These are phyloP conservation scores for Paracamarosporium sp. DNA, from an alignment of 2,329 filamentous ascomycete species.

Conservation along the genomic window DNA sequence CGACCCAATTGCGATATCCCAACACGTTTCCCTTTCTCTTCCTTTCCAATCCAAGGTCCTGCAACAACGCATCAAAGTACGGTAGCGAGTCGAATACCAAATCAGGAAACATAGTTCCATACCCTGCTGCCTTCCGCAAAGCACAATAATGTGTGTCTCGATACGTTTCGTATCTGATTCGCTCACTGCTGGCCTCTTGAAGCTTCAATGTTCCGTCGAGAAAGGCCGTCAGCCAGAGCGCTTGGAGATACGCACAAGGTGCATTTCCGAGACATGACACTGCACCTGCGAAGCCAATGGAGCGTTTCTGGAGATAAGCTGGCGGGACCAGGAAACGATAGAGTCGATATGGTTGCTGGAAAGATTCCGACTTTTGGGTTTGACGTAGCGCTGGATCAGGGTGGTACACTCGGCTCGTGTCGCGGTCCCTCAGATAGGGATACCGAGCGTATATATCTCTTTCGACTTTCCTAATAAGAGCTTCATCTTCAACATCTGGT, in stretches of 20 bases:
- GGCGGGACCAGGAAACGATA: constrained; percentile 54
- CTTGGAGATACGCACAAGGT: constrained; percentile 48
- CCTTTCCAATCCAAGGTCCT: constrained; percentile 67
- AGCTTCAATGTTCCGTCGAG: constrained; percentile 59
- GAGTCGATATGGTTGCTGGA: constrained; percentile 41
- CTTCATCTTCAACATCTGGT: constrained; percentile 41
- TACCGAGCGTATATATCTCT: constrained; percentile 17
- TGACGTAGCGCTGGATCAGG: constrained; percentile 26
- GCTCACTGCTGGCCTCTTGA: constrained; percentile 16
- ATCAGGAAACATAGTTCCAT: constrained; percentile 68
- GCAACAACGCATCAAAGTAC: constrained; percentile 72
- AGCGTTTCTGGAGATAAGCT: constrained; percentile 30
- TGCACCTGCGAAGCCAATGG: constrained; percentile 49
- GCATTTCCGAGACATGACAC: constrained; percentile 46
- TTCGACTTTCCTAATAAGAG: constrained; percentile 39
- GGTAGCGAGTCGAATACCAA: constrained; percentile 79
- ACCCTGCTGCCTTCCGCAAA: constrained; percentile 72
- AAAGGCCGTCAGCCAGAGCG: constrained; percentile 64
- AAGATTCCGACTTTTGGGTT: constrained; percentile 8
- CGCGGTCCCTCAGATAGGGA: constrained; percentile 25
- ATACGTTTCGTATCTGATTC: constrained; percentile 51
- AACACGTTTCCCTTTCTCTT: constrained; percentile 19
- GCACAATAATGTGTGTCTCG: constrained; percentile 72
- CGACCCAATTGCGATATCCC: constrained; percentile 54
- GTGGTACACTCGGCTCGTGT: constrained; percentile 23